These are phyloP conservation scores for Zygosaccharomyces pseudorouxii DNA, from an alignment of 805 yeast species.

Conservation along the genomic window DNA sequence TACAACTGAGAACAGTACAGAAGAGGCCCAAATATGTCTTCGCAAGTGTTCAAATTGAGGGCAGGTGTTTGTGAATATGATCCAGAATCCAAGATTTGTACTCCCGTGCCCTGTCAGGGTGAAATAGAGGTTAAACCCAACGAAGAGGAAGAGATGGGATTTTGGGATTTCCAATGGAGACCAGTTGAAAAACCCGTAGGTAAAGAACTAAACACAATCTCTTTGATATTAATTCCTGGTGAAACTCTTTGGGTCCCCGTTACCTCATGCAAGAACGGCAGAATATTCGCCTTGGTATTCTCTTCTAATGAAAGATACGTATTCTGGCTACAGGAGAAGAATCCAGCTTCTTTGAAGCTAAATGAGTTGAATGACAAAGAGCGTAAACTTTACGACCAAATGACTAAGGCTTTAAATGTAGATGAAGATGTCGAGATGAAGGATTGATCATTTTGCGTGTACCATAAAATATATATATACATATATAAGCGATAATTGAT, in stretches of 20 bases:
- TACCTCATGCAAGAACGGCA: slow-evolving; percentile 64
- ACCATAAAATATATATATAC: background rate
- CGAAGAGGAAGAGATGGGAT: slow-evolving; percentile 33
- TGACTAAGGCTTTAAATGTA: slow-evolving; percentile 44
- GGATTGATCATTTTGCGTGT: slow-evolving; percentile 6
- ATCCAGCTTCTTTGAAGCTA: slow-evolving; percentile 46
- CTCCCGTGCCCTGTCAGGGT: slow-evolving; percentile 57
- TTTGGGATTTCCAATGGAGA: slow-evolving; percentile 35
- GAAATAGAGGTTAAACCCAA: slow-evolving; percentile 30
- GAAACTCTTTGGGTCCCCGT: slow-evolving; percentile 75
- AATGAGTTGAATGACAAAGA: slow-evolving; percentile 55
- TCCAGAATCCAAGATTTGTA: slow-evolving; percentile 51
- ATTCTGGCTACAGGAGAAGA: slow-evolving; percentile 72
- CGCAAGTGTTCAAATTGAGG: slow-evolving; percentile 41
- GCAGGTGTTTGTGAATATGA: slow-evolving; percentile 62
- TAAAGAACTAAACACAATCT: slow-evolving; percentile 28
- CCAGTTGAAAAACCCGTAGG: slow-evolving; percentile 30
- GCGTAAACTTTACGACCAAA: slow-evolving; percentile 44
- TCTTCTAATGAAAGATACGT: slow-evolving; percentile 55
- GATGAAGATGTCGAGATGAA: slow-evolving; percentile 24
- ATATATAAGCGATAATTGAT: background rate
- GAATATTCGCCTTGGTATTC: slow-evolving; percentile 67
- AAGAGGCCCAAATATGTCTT: slow-evolving; percentile 10
- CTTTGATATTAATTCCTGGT: slow-evolving; percentile 71
- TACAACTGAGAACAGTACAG: background rate